Base-by-base conservation (phyloP, 1,284 basidiomycete species). In the Ustilago loliicola region DNA sequence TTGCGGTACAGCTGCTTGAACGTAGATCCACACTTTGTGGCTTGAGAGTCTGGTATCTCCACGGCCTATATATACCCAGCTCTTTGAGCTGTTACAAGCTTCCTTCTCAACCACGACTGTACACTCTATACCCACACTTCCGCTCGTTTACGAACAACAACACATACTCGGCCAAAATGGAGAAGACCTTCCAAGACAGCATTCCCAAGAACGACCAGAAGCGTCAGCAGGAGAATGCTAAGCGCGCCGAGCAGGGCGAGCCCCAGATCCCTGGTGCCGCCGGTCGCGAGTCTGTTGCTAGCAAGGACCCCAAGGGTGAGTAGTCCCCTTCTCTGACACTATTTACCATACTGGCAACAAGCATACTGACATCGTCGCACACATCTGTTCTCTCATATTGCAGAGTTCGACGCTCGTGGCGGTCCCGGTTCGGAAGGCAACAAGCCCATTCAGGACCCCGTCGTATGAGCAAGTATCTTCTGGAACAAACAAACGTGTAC, bases 141-240 rank as follows among this genome's bases (percentile, higher is more conserved):
- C 29, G 23, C 36, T 27, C 29, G 11, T 19, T 45, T 36, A n/a
- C 51, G 11, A 40, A 45, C 60, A 29, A 7, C 38, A 23, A 38
- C 52, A 34, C 25, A 30, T 11, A 45, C 36, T 25, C 30, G 55
- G 13, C 32, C 51, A 71, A 30, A 50, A 80, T 80, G 78, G 64
- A 78, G 68, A 71, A 78, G 68, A 80, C 79, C 15, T 80, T 80
- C 72, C 64, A 80, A 38, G 79, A 80, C 56, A 66, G 29, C 50
- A 34, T 56, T 15, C 67, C 68, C 40, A 60, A 61, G 56, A 65
- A 59, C 57, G 72, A 77, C 21, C 62, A 63, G 7, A 40, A 81
- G 66, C 74, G 80, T 53, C 65, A 75, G 29, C 23, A 67, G 53
- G 69, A 74, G 42, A 81, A 81, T 57, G 73, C 64, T 32, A 34